phyloP scores from a whole-genome alignment of 208 protist genomes.

The Trypanosoma avium region DNA sequence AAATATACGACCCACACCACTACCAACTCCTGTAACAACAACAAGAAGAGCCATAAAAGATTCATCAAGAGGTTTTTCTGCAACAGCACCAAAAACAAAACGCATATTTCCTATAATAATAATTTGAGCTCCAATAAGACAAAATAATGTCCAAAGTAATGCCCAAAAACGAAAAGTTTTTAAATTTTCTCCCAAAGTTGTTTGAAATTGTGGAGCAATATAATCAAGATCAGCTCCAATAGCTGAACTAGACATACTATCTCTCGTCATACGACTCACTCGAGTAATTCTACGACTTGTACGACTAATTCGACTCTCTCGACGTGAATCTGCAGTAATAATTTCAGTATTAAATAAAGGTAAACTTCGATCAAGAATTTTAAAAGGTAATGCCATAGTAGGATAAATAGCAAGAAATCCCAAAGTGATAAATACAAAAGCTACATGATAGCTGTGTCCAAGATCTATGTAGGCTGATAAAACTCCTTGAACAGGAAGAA shows the following conservation, averaged over 20 bases:
- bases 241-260: conserved; percentile 4
- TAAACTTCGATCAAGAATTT: conserved; percentile 35
- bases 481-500: conserved; percentile 58
- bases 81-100: conserved; percentile 22
- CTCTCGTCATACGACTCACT: not conserved
- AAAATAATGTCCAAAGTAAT: conserved; percentile 23
- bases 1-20: conserved; percentile 30
- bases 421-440: conserved; percentile 46
- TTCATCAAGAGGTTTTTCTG: conserved; percentile 16
- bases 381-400: conserved; percentile 54
- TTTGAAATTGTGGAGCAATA: conserved; percentile 17
- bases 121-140: conserved; percentile 5
- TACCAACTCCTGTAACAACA: conserved; percentile 31
- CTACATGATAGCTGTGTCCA: conserved; percentile 26
- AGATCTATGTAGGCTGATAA: conserved; percentile 41
- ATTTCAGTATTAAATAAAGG: not conserved
- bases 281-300: conserved; percentile 1
- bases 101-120: conserved; percentile 21
- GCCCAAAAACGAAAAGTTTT: conserved; percentile 9
- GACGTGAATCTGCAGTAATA: not conserved
- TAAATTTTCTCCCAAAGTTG: conserved; percentile 1
- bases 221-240: conserved; percentile 8
- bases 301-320: conserved; percentile 1
- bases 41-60: conserved; percentile 41
- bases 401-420: conserved; percentile 32